Evolutionary conservation across 164 flowering plant species (phyloP), one percentile per base, ranked within the genome.

Genomic region (Chimonanthus praecox): DNA sequence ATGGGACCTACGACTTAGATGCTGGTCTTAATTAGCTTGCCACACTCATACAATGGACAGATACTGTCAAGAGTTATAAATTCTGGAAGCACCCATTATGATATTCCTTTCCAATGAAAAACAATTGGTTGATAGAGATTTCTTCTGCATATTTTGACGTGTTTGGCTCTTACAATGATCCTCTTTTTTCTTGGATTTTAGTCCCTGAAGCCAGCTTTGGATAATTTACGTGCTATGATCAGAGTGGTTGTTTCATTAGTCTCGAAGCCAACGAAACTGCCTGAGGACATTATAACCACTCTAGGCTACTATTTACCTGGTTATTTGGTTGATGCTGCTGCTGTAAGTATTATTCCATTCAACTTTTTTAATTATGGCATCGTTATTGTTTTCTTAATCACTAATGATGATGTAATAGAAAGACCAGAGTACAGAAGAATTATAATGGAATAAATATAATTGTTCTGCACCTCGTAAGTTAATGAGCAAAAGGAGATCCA

Each of bases 161-260:
- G 15, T 46, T 5, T 62, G 47, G 7, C 18, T 65, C 70, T 71
- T 65, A 47, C 64, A 47, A 45, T 47, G 5, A 16, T 70, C 2
- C 49, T 47, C 6, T 9, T 73, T 3, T 64, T 63, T 6, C 71
- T 68, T 71, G 6, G 68, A 21, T 70, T 72, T 64, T 90, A 91
- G 97, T 77, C 80, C 44, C 72, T 62, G 64, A 82, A 76, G 63
- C 85, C 72, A 50, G 83, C 89, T 15, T 20, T 88, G 64, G 89
- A 89, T 77, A 94, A 92, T 79, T 80, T 62, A 49, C 85, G 93
- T 80, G 92, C 91, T 9, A 69, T 94, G 83, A 82, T 94, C 60
- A 83, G 88, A 72, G 43, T 89, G 77, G 84, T 94, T 45, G 69
- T 77, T 51, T 49, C 54, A 43, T 79, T 94, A 72, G 89, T 88